Conservation (phyloP, 2,329 filamentous ascomycete species). For the Microcyclosporella mali region DNA sequence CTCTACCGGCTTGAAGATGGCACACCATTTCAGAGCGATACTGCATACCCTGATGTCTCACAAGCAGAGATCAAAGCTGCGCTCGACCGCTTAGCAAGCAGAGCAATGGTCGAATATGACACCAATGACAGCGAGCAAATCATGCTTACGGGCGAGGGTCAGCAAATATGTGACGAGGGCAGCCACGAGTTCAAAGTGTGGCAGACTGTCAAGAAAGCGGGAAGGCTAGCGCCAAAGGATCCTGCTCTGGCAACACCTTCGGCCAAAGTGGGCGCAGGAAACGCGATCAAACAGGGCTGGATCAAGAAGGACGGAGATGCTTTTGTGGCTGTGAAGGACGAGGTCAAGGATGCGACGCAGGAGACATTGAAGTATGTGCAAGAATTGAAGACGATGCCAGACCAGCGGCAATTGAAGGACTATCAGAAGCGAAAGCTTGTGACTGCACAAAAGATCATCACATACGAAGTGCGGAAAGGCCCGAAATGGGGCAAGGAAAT, state of each 20-base stretch:
- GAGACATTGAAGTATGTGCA: conserved; percentile 69
- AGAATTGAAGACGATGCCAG: conserved; percentile 60
- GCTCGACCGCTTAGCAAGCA: conserved; percentile 75
- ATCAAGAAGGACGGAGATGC: conserved; percentile 56
- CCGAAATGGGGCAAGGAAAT: conserved; percentile 84
- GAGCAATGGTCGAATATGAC: conserved; percentile 82
- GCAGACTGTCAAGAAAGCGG: conserved; percentile 42
- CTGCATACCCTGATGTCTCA: conserved; percentile 28
- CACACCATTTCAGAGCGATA: conserved; percentile 27
- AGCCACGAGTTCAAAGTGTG: conserved; percentile 49
- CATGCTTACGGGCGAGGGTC: conserved; percentile 69
- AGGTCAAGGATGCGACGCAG: conserved; percentile 72
- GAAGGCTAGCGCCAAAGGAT: conserved; percentile 43
- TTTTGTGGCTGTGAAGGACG: conserved; percentile 55
- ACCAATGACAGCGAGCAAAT: conserved; percentile 74
- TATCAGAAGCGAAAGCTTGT: conserved; percentile 90
- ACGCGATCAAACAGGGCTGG: conserved; percentile 76
- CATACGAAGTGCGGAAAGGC: conserved; percentile 78
- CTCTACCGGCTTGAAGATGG: conserved; percentile 58
- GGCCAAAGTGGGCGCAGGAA: conserved; percentile 83
- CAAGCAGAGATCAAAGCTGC: conserved; percentile 67
- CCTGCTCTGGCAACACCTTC: conserved; percentile 63
- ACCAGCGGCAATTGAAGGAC: conserved; percentile 71
- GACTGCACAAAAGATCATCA: conserved; percentile 73
- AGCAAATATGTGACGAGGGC: conserved; percentile 58